A percentile compares a stretch with the other conserved stretches of the same genome.
Conservation (phyloP, 139 green algal genomes). For the Raphidocelis subcapitata region DNA sequence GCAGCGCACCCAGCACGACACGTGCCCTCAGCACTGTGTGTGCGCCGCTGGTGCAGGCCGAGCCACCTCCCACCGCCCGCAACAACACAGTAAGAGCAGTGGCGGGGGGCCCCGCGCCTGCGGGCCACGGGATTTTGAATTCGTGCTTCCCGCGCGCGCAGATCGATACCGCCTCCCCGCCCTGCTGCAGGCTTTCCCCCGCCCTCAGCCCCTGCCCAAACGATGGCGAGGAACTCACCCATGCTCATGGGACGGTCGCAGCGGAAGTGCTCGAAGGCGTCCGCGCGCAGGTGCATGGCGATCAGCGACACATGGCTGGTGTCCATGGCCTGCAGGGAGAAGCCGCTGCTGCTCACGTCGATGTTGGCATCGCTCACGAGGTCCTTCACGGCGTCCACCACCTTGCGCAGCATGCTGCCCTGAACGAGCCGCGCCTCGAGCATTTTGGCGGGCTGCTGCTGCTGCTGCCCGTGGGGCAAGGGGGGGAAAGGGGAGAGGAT, state of each 20-base stretch:
- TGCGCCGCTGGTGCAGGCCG: slow-evolving; percentile 1
- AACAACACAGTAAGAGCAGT: background rate
- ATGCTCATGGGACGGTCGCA: slow-evolving; percentile 91
- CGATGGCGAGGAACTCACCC: too few relatives aligned
- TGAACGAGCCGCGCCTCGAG: slow-evolving; percentile 80
- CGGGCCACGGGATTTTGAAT: too few relatives aligned
- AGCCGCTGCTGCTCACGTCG: slow-evolving; percentile 24
- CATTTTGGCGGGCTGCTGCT: slow-evolving; percentile 46
- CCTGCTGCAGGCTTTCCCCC: too few relatives aligned
- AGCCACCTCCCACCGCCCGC: background rate
- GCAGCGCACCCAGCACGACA: too few relatives aligned
- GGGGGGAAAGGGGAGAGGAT: background rate
- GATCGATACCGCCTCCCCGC: too few relatives aligned
- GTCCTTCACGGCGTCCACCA: slow-evolving; percentile 94
- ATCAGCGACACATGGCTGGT: slow-evolving; percentile 95
- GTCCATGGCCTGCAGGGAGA: slow-evolving; percentile 97
- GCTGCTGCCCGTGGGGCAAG: background rate
- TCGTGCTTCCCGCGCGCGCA: too few relatives aligned
- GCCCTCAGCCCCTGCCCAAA: too few relatives aligned
- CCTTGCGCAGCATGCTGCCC: slow-evolving; percentile 79
- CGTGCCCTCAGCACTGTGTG: too few relatives aligned
- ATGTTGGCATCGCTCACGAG: too few relatives aligned
- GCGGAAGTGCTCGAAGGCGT: slow-evolving; percentile 98
- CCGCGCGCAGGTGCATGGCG: slow-evolving; percentile 72
- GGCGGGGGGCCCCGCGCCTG: too few relatives aligned